Percentiles rank a stretch among this genome's conserved stretches.
These are phyloP conservation scores for Chlamydomonas sp. DNA, from an alignment of 139 green algal genomes.

Conservation along the genomic window DNA sequence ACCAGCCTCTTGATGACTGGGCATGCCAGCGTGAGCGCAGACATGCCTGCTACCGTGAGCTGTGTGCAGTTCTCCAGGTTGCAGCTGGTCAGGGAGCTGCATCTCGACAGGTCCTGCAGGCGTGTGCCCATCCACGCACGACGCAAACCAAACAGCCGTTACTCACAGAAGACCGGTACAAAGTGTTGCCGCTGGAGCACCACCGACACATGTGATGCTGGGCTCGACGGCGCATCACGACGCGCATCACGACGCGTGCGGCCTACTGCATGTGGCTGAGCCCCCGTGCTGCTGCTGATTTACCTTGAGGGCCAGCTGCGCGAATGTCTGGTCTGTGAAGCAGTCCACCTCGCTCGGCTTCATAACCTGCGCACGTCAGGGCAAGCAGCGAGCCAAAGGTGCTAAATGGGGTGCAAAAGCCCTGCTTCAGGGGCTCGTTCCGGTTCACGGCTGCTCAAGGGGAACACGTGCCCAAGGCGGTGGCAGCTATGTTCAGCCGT, in stretches of 20 bases:
- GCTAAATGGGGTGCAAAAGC: no score
- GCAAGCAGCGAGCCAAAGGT: no score
- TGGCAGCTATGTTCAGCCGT: no score
- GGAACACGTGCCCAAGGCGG: no score
- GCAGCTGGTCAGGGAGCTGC: conserved; percentile 15
- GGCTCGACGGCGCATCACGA: no score
- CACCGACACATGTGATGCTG: no score
- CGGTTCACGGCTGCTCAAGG: no score
- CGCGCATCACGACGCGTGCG: no score
- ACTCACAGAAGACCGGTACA: no score
- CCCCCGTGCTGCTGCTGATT: background rate
- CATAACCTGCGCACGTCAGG: background rate
- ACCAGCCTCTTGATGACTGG: conserved; percentile 7
- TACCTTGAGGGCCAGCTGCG: conserved; percentile 35
- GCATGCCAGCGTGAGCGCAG: conserved; percentile 38
- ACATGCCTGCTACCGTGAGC: conserved; percentile 40
- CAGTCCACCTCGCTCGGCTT: conserved; percentile 33
- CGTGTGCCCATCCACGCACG: background rate
- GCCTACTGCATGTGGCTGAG: no score
- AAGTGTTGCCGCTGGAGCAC: no score
- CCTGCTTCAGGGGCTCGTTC: no score
- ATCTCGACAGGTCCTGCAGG: conserved; percentile 15
- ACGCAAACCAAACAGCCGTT: background rate
- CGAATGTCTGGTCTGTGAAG: conserved; percentile 24
- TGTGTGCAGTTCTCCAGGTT: conserved; percentile 46